Evolutionary conservation across 2,329 filamentous ascomycete genomes (phyloP).

Genomic region (Helotiales sp.): DNA sequence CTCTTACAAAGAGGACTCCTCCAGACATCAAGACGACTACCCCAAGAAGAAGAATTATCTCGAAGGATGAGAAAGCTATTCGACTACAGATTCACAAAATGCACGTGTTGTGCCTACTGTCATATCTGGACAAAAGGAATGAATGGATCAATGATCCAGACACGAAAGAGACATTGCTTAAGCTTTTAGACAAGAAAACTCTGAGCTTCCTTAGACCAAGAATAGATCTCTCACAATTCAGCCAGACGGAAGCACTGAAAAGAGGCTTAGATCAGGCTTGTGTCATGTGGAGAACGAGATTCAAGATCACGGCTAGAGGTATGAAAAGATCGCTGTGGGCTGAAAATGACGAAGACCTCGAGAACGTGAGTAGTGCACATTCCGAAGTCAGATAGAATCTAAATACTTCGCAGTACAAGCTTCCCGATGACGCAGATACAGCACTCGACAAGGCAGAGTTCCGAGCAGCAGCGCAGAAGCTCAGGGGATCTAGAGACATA

Average conservation of each 20-base stretch:
- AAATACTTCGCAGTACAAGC: conserved; percentile 29
- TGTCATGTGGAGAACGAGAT: conserved; percentile 68
- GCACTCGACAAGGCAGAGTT: conserved; percentile 74
- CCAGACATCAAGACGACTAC: conserved; percentile 15
- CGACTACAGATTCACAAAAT: conserved; percentile 81
- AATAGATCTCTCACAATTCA: conserved; percentile 69
- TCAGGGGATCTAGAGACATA: conserved; percentile 83
- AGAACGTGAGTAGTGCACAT: conserved; percentile 47
- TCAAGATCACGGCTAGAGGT: conserved; percentile 69
- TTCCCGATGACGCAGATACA: conserved; percentile 52
- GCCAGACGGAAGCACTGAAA: conserved; percentile 73
- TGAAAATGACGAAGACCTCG: conserved; percentile 61
- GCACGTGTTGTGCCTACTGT: conserved; percentile 80
- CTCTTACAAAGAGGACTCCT: conserved; percentile 28
- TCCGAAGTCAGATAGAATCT: conserved; percentile 13
- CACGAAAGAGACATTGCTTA: conserved; percentile 65
- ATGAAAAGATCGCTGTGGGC: conserved; percentile 74
- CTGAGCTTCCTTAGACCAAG: conserved; percentile 69
- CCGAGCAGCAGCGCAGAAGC: conserved; percentile 58
- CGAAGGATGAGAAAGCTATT: conserved; percentile 51
- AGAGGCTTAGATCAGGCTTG: conserved; percentile 73
- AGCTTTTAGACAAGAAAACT: conserved; percentile 65
- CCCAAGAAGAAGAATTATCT: conserved; percentile 48
- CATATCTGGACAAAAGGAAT: conserved; percentile 77
- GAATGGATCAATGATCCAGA: conserved; percentile 80